These are phyloP conservation scores for Pterocarpus macrocarpus DNA, from an alignment of 306 rosid genomes.

Conservation along the genomic window DNA sequence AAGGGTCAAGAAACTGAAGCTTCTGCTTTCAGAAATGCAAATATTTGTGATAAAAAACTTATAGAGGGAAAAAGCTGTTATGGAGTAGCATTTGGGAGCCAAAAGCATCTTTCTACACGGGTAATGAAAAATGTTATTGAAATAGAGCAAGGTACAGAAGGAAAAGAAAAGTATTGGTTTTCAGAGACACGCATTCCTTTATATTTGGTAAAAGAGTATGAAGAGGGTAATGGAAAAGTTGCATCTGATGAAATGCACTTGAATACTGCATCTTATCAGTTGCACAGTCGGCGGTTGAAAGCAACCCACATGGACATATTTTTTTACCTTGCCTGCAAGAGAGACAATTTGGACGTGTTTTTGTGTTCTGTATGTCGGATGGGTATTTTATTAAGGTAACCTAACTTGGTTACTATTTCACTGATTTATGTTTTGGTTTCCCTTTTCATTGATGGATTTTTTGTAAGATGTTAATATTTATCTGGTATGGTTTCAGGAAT, in stretches of 20 bases:
- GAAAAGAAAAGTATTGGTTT: conserved; percentile 85
- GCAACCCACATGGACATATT: conserved; percentile 65
- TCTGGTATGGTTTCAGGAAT: conserved; percentile 66
- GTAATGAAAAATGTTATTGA: conserved; percentile 85
- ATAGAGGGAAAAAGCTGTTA: conserved; percentile 66
- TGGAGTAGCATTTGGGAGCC: conserved; percentile 84
- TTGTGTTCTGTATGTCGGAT: conserved; percentile 77
- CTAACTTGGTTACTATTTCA: conserved; percentile 14
- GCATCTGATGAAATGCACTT: conserved; percentile 55
- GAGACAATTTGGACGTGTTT: conserved; percentile 74
- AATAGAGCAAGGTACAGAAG: conserved; percentile 66
- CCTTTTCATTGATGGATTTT: conserved; percentile 25
- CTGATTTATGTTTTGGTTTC: background rate
- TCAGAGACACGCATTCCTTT: conserved; percentile 82
- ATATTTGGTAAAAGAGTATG: conserved; percentile 86
- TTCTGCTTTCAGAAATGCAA: conserved; percentile 92
- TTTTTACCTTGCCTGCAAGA: conserved; percentile 83
- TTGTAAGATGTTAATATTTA: conserved; percentile 36
- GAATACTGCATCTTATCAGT: conserved; percentile 55
- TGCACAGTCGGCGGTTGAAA: conserved; percentile 61
- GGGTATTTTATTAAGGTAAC: conserved; percentile 70
- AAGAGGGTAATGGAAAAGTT: conserved; percentile 57
- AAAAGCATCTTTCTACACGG: conserved; percentile 95
- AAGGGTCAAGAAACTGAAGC: conserved; percentile 92
- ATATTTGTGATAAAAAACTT: conserved; percentile 69